Conservation (phyloP, 2,329 filamentous ascomycete genomes). For the Anthostomella pinea region DNA sequence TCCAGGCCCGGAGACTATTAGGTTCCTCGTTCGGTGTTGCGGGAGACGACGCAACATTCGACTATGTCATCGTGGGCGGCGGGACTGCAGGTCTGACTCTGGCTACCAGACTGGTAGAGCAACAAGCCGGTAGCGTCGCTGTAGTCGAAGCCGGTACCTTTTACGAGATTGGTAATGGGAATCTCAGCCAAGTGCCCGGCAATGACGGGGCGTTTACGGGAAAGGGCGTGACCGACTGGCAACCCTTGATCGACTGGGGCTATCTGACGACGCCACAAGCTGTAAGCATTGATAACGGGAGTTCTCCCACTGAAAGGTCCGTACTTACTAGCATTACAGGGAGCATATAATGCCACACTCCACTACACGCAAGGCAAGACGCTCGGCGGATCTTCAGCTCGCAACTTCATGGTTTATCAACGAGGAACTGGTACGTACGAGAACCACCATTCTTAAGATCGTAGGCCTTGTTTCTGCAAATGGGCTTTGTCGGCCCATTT, state of each 20-base stretch:
- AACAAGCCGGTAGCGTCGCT: conserved; percentile 35
- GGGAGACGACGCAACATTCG: conserved; percentile 20
- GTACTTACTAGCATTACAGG: conserved; percentile 5
- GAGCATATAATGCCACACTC: conserved; percentile 14
- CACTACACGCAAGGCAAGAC: conserved; percentile 31
- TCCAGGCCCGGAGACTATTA: conserved; percentile 8
- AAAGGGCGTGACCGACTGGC: conserved; percentile 15
- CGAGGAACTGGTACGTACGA: too few relatives aligned
- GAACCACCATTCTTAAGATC: too few relatives aligned
- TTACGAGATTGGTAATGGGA: conserved; percentile 30
- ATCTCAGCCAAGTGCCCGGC: conserved; percentile 22
- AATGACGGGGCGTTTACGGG: conserved; percentile 23
- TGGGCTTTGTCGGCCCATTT: too few relatives aligned
- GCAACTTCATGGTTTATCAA: conserved; percentile 33
- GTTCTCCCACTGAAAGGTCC: background rate
- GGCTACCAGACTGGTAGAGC: conserved; percentile 32
- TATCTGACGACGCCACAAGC: conserved; percentile 27
- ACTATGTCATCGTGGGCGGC: conserved; percentile 36
- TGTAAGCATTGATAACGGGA: conserved; percentile 7
- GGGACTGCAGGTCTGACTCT: conserved; percentile 39
- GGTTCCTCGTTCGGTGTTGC: conserved; percentile 16
- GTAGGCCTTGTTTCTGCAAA: too few relatives aligned
- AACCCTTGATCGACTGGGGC: conserved; percentile 28
- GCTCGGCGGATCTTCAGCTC: conserved; percentile 28
- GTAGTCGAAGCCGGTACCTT: conserved; percentile 39